These are phyloP conservation scores for Zalerion maritima DNA, from an alignment of 495 filamentous ascomycete genomes.

Conservation along the genomic window DNA sequence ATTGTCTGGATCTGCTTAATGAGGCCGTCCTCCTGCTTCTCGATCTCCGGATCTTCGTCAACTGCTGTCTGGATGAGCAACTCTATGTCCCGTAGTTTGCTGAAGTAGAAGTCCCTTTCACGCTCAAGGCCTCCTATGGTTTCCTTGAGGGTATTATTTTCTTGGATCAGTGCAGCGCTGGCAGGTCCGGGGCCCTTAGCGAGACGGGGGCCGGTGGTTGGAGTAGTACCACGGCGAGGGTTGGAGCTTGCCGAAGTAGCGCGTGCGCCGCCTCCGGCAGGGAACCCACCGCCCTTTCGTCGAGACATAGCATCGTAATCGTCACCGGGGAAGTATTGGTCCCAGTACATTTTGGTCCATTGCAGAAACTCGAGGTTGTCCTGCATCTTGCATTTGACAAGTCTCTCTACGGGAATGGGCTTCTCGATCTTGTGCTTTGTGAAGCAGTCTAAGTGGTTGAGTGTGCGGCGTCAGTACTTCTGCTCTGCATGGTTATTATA, in stretches of 20 bases:
- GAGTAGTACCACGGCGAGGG: constrained; percentile 50
- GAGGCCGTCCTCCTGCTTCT: constrained; percentile 81
- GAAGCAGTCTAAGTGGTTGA: constrained; percentile 49
- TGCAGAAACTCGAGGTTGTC: constrained; percentile 99
- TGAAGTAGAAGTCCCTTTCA: constrained; percentile 97
- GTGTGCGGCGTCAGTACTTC: constrained; percentile 9
- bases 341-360: constrained; percentile 93
- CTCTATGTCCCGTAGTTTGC: constrained; percentile 94
- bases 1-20: constrained; percentile 92
- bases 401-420: constrained; percentile 69
- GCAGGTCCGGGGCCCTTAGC: constrained; percentile 40
- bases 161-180: constrained; percentile 55
- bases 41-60: constrained; percentile 77
- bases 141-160: constrained; percentile 74
- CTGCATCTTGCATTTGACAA: constrained; percentile 98
- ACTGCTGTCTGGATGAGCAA: constrained; percentile 80
- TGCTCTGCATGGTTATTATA: constrained; percentile 1
- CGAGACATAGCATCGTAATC: constrained; percentile 85
- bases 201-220: constrained; percentile 44
- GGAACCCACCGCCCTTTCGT: constrained; percentile 62
- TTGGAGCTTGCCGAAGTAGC: constrained; percentile 32
- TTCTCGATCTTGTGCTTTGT: constrained; percentile 74
- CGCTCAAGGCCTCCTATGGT: constrained; percentile 75
- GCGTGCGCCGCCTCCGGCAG: constrained; percentile 31
- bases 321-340: constrained; percentile 90